Conservation (phyloP, 2,329 filamentous ascomycete species). For the Penicillium griseofulvum region DNA sequence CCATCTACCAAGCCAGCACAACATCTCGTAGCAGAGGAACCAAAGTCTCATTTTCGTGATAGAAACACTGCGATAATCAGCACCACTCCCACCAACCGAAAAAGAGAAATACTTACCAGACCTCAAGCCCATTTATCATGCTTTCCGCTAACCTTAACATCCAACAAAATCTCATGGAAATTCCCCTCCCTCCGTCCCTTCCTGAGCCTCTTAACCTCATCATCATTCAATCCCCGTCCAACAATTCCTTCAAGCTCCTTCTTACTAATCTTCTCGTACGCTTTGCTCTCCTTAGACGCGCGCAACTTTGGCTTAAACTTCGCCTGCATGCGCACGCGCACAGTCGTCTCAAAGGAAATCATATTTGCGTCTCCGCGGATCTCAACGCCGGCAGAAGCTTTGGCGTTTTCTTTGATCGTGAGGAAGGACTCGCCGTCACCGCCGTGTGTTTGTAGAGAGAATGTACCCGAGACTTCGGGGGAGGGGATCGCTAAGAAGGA, state of each 20-base stretch:
- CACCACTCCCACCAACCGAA: not conserved
- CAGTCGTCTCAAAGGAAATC: conserved; percentile 66
- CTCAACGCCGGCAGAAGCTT: conserved; percentile 55
- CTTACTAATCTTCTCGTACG: conserved; percentile 77
- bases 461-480: conserved; percentile 65
- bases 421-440: conserved; percentile 66
- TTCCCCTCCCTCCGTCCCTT: conserved; percentile 79
- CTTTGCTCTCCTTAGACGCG: conserved; percentile 78
- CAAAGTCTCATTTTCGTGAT: not conserved
- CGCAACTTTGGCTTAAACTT: conserved; percentile 83
- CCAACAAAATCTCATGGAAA: conserved; percentile 81
- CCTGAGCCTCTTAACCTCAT: conserved; percentile 82
- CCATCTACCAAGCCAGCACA: not conserved
- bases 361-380: conserved; percentile 72
- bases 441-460: conserved; percentile 66
- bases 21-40: not conserved
- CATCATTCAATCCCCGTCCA: conserved; percentile 72
- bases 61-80: not conserved
- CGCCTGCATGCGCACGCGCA: conserved; percentile 90
- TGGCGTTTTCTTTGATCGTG: conserved; percentile 54
- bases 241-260: conserved; percentile 80
- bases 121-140: conserved; percentile 72
- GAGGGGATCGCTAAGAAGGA: conserved; percentile 67
- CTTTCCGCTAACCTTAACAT: conserved; percentile 87
- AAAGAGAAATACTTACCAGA: conserved; percentile 8